Conservation (phyloP, 768 basidiomycete genomes). For the Mycena chlorophos region DNA sequence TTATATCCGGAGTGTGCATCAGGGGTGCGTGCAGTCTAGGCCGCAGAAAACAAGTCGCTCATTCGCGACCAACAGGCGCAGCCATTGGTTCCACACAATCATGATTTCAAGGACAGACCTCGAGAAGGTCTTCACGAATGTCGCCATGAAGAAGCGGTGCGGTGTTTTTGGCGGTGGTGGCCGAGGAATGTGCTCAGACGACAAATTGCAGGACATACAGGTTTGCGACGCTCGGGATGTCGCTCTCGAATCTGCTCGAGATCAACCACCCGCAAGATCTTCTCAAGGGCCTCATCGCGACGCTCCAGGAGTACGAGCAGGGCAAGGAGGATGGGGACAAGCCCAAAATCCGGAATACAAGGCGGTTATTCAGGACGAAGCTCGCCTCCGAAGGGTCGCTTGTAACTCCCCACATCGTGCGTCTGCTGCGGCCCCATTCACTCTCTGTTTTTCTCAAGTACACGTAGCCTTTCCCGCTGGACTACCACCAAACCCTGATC, state of each 20-base stretch:
- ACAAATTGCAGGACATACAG: slow-evolving; percentile 70
- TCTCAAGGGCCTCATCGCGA: slow-evolving; percentile 69
- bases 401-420: slow-evolving; percentile 6
- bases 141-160: slow-evolving; percentile 77
- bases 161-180: slow-evolving; percentile 29
- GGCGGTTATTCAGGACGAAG: slow-evolving; percentile 14
- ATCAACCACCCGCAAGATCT: slow-evolving; percentile 80
- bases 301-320: slow-evolving; percentile 76
- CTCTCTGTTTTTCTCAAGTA: slow-evolving; percentile 4
- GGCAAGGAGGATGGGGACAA: slow-evolving; percentile 72
- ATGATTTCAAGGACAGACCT: slow-evolving; percentile 74
- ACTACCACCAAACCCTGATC: slow-evolving; percentile 87
- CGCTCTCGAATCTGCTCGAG: slow-evolving; percentile 78
- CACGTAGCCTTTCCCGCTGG: slow-evolving; percentile 80
- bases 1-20: slow-evolving; percentile 81
- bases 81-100: slow-evolving; percentile 89
- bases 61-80: slow-evolving; percentile 47
- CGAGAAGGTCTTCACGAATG: slow-evolving; percentile 71
- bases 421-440: neutral
- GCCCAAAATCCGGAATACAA: slow-evolving; percentile 53
- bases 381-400: neutral
- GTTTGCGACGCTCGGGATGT: slow-evolving; percentile 85
- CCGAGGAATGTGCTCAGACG: too few relatives aligned
- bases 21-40: slow-evolving; percentile 59
- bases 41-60: neutral